phyloP scores from a whole-genome alignment of 2,329 filamentous ascomycete species.

The Venturia oleaginea region DNA sequence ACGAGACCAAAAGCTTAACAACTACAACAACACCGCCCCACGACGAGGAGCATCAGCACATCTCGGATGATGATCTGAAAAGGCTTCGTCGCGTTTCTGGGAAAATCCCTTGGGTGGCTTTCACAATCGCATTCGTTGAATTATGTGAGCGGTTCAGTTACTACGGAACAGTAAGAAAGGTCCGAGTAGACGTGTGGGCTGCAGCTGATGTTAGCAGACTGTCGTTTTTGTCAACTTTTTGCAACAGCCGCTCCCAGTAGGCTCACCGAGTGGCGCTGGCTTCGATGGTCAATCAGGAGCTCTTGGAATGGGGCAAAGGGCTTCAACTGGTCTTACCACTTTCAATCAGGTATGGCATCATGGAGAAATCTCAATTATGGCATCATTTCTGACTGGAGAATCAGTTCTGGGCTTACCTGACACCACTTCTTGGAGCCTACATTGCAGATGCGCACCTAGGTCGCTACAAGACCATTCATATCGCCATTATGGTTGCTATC shows the following conservation, averaged over 20 bases:
- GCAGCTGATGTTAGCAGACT: conserved; percentile 23
- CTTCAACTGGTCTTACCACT: conserved; percentile 42
- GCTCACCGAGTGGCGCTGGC: conserved; percentile 23
- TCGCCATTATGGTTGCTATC: conserved; percentile 51
- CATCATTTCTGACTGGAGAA: not conserved
- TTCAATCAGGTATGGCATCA: conserved; percentile 35
- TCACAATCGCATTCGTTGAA: conserved; percentile 63
- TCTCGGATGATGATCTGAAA: conserved; percentile 50
- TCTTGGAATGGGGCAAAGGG: conserved; percentile 46
- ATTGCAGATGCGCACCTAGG: conserved; percentile 53
- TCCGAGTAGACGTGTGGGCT: not conserved
- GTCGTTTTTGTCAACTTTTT: conserved; percentile 45
- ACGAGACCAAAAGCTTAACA: not conserved
- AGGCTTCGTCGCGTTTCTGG: conserved; percentile 57
- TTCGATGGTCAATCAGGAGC: conserved; percentile 37
- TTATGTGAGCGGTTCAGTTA: conserved; percentile 70
- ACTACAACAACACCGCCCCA: not conserved
- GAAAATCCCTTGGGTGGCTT: conserved; percentile 56
- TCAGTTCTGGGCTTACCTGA: conserved; percentile 45
- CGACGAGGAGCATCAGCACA: not conserved
- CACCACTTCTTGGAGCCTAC: conserved; percentile 50
- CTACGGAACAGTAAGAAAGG: conserved; percentile 48
- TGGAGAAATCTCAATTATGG: not conserved
- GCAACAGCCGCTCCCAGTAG: conserved; percentile 27
- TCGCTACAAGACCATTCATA: conserved; percentile 50